Evolutionary conservation across 1,284 basidiomycete species (phyloP), one percentile per base, ranked within the genome.

Genomic region (Blastosporella zonata): DNA sequence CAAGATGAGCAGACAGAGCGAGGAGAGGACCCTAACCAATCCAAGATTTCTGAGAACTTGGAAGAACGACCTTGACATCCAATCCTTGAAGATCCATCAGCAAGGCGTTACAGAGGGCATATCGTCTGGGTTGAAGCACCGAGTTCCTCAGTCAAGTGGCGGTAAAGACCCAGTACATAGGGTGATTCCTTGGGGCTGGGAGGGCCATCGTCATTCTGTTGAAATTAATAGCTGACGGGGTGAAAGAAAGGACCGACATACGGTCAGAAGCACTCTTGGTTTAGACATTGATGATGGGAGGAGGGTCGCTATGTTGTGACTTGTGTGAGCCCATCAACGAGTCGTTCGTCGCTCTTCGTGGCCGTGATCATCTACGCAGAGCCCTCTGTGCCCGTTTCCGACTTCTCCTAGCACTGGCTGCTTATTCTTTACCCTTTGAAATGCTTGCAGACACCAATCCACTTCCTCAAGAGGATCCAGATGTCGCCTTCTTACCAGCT

Each of bases 1-100:
- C 43, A 35, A 49, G 23, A 44, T 15, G 50, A 9, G 13, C 17
- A 25, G 10, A 29, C 47, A 36, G 9, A 12, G 43, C 25, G 12
- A 42, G 33, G 18, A 51, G 22, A 25, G 36, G 31, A 50, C 20
- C 20, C 41, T 21, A 57, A 84, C 87, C 88, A 37, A 92, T 90
- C 93, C 93, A 97, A 31, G 87, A 91, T 67, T 91, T 93, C 66
- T 97, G 93, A 13, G 84, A 79, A 57, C 84, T 86, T 1, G 93
- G 93, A 13, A 96, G 72, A 49, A 96, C 92, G 2, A 97, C 93
- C 58, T 84, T 86, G 34, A 97, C 89, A 57, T 92, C 78, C 88
- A 90, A 93, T 3, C 86, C 88, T 84, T 57, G 21, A 35, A 51
- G 46, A 23, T 17, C 21, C 37, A 35, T 40, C 13, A 48, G 35